Percentiles rank a stretch among this genome's conserved stretches.
Evolutionary conservation across 2,329 filamentous ascomycete species (phyloP).

Genomic region (Penicillium vulpinum): DNA sequence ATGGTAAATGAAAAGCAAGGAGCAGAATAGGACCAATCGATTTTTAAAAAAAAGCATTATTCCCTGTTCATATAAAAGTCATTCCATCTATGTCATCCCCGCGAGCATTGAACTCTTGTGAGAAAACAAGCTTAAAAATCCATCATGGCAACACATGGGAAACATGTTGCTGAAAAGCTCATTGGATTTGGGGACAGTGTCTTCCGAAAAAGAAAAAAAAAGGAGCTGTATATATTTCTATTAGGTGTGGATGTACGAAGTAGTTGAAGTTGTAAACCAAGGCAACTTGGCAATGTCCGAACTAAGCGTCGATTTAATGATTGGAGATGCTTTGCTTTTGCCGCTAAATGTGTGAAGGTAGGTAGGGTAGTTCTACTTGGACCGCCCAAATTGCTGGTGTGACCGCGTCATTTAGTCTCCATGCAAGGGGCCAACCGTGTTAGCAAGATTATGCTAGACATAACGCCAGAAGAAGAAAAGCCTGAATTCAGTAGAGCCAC

Average conservation of each 20-base stretch:
- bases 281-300: not conserved
- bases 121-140: not conserved
- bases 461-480: not conserved
- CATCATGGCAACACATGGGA: not conserved
- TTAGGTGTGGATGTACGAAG: too few species aligned
- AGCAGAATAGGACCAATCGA: not conserved
- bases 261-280: not conserved
- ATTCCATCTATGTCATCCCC: not conserved
- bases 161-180: not conserved
- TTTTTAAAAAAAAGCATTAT: not conserved
- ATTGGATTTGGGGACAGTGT: not conserved
- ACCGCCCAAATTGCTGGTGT: not conserved
- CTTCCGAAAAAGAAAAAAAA: not conserved
- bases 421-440: not conserved
- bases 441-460: not conserved
- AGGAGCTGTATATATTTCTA: not conserved
- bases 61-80: not conserved
- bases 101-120: not conserved
- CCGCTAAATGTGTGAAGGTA: not conserved
- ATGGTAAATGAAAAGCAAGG: not conserved
- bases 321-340: not conserved
- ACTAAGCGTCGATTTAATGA: not conserved
- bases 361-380: not conserved
- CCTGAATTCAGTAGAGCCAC: not conserved
- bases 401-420: not conserved